These are phyloP conservation scores for Aspergillus clavatus DNA, from an alignment of 2,329 filamentous ascomycete genomes.

Conservation along the genomic window DNA sequence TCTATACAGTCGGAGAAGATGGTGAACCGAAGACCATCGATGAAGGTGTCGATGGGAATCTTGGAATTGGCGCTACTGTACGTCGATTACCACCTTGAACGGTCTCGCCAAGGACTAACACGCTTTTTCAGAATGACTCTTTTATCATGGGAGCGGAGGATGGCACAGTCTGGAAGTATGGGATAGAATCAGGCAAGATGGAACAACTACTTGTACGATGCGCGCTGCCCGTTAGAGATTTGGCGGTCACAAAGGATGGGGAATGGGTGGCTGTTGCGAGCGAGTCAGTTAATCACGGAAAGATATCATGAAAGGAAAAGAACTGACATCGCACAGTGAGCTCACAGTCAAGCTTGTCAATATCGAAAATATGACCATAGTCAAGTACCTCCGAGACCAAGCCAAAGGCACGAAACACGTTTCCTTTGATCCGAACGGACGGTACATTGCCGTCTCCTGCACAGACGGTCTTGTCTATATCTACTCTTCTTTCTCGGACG, in stretches of 20 bases:
- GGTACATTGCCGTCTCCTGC: conserved; percentile 72
- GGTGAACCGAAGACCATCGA: conserved; percentile 91
- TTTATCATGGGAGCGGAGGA: conserved; percentile 91
- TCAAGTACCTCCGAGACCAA: conserved; percentile 78
- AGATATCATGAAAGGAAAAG: not conserved
- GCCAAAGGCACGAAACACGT: conserved; percentile 85
- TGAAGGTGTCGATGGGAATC: conserved; percentile 81
- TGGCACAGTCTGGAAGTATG: conserved; percentile 91
- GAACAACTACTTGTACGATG: conserved; percentile 78
- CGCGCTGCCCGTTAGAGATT: conserved; percentile 79
- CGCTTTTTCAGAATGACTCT: conserved; percentile 58
- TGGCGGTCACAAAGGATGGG: conserved; percentile 74
- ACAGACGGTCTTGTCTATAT: conserved; percentile 86
- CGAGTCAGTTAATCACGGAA: conserved; percentile 53
- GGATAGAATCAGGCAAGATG: conserved; percentile 63
- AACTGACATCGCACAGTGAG: conserved; percentile 52
- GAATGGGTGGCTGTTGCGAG: conserved; percentile 94
- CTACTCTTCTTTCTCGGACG: conserved; percentile 73
- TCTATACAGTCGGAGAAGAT: conserved; percentile 87
- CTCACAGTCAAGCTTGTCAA: conserved; percentile 85
- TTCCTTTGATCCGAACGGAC: conserved; percentile 76
- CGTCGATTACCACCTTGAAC: conserved; percentile 11
- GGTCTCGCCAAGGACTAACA: conserved; percentile 6
- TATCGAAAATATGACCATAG: conserved; percentile 68
- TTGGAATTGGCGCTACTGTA: conserved; percentile 68